Evolutionary conservation across 805 yeast species (phyloP).

Genomic region (Candida patagonica): DNA sequence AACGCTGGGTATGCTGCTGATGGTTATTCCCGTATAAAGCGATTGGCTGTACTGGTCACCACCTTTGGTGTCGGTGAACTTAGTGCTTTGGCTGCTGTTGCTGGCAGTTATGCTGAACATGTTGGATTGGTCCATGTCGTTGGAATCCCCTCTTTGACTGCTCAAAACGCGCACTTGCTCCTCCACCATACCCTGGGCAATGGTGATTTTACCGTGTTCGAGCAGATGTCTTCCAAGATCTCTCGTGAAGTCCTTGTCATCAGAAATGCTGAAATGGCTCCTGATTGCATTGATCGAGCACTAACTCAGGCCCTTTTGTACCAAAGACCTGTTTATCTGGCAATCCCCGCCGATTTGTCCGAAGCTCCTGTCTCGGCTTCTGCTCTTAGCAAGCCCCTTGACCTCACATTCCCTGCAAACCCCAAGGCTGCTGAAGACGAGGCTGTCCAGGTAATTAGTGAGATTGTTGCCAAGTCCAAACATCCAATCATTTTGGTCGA

Average conservation of each 20-base stretch:
- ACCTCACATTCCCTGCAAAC: slow-evolving; percentile 48
- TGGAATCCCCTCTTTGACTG: slow-evolving; percentile 71
- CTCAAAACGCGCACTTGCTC: slow-evolving; percentile 63
- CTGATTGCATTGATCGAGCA: slow-evolving; percentile 63
- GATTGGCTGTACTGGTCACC: slow-evolving; percentile 65
- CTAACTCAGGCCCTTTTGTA: slow-evolving; percentile 59
- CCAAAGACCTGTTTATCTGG: slow-evolving; percentile 78
- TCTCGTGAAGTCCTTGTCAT: slow-evolving; percentile 57
- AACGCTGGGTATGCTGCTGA: slow-evolving; percentile 86
- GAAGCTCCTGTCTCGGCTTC: slow-evolving; percentile 39
- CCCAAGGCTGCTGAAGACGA: slow-evolving; percentile 55
- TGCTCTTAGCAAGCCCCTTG: slow-evolving; percentile 54
- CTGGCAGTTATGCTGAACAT: slow-evolving; percentile 85
- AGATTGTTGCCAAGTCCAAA: slow-evolving; percentile 46
- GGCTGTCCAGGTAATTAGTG: slow-evolving; percentile 44
- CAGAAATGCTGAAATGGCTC: slow-evolving; percentile 55
- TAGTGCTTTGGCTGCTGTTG: slow-evolving; percentile 76
- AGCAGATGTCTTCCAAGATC: slow-evolving; percentile 67
- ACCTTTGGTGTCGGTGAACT: slow-evolving; percentile 91
- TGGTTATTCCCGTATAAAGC: slow-evolving; percentile 77
- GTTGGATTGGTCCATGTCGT: slow-evolving; percentile 78
- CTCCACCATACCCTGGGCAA: slow-evolving; percentile 80
- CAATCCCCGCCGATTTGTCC: slow-evolving; percentile 73
- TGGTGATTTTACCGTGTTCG: slow-evolving; percentile 72
- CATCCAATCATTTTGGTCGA: slow-evolving; percentile 74